Evolutionary conservation across 257 asterid species (phyloP), one percentile per base, ranked within the genome.

Genomic region (Linderniella brevidens): DNA sequence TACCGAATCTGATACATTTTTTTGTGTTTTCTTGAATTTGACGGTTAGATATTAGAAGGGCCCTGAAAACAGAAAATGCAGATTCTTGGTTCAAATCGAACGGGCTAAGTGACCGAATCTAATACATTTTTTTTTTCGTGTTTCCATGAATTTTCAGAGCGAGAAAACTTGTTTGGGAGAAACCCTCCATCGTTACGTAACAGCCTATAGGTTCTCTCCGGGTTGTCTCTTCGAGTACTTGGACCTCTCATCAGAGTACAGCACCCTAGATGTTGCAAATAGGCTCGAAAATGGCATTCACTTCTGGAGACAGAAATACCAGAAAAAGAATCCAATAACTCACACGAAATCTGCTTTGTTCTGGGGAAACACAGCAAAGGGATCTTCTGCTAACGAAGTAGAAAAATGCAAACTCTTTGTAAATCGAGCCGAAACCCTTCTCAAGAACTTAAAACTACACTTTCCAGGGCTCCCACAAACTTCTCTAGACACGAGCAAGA

Each of bases 391-490:
- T 37, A 54, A 71, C 57, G 83, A 76, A 35, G 42, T 19, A 11
- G 95, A 75, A 48, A 87, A 75, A 79, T 52, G 68, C 52, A 73
- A 68, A 65, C 63, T 67, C 50, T 76, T 67, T 37, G 82, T 95
- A 13, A 61, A 74, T 45, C 68, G 97, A 63, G 90, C 92, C 16
- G 93, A 78, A 16, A 64, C 73, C 53, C 82, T 88, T 29, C 60
- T 88, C 42, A 74, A 61, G 62, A 80, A 63, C 79, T 66, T 84
- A 47, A 88, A 80, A 74, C 46, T 71, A 58, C 86, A 74, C 41
- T 80, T 75, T 49, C 86, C 97, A 7, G 86, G 77, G 56, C 92
- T 88, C 51, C 93, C 86, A 8, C 97, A 87, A 59, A 87, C 93
- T 47, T 52, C 70, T 40, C 69, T 87, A 46, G 97, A 83, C 73